Evolutionary conservation across 352 stramenopile species (phyloP), one percentile per base, ranked within the genome.

Genomic region (Aphanomyces cochlioides): DNA sequence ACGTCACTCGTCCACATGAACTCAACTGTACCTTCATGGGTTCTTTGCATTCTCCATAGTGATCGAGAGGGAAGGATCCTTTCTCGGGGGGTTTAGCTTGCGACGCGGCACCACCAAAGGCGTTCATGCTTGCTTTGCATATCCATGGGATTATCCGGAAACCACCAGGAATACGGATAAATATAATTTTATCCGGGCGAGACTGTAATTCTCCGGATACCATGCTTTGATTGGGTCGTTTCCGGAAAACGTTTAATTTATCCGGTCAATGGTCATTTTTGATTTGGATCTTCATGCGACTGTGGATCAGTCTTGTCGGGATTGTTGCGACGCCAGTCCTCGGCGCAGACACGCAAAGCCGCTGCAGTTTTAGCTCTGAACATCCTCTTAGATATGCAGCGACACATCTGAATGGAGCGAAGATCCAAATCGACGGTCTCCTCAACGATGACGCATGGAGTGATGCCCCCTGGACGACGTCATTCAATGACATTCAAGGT

Each of bases 41-140:
- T 3, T 84, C 77, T 73, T 95, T 96, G 83, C 90, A 97, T 73
- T 96, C 90, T 68, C 87, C 85, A 43, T 94, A 90, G 76, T 97
- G 90, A 73, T 97, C 90, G 54, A 97, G 78, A 38, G 90, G 90
- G 79, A 97, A 97, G 56, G 87, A 91, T 15, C 90, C 90, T 73
- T 96, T 96, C 84, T 96, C 87, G 39, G 90, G 90, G 67, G 90
- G 87, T 45, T 81, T 80, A 77, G 89, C 89, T 70, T 72, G 78
- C 73, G 89, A 81, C 76, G 82, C 77, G 39, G 86, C 86, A 7
- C 86, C 86, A 48, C 85, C 75, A 39, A 89, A 78, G 50, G 86
- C 80, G 77, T 96, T 94, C 88, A 95, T 96, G 12, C 10, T 37
- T 61, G 39, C 36, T 19, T 61, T 19, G 10, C 17, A 39, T 19